Base-by-base conservation (phyloP, 495 filamentous ascomycete species). In the Aspergillus conjunctus region DNA sequence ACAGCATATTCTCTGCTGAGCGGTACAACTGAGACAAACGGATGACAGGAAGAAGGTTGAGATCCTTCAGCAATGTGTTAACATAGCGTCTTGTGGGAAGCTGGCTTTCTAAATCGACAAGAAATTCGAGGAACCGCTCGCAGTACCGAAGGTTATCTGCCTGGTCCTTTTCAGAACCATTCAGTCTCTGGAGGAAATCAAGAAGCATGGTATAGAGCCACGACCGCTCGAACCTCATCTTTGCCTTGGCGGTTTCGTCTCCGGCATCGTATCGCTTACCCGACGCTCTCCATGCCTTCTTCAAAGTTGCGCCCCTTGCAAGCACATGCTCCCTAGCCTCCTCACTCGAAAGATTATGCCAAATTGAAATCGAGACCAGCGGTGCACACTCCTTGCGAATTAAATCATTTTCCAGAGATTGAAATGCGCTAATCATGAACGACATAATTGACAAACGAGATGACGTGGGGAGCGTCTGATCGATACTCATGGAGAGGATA, bases 341-440 rank as follows among this genome's bases (percentile, higher is more conserved):
- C 18, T 89, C 86, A 60, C 83, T 90, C 20, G 89, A 89, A 31
- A 99, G 75, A 66, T 96, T 93, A 65, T 97, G 90, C 94, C 94
- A 98, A 66, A 95, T 90, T 1, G 91, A 89, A 64, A 99, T 96
- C 0, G 91, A 92, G 44, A 99, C 93, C 41, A 99, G 79, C 11
- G 94, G 91, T 44, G 92, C 95, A 75, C 93, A 97, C 78, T 99
- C 93, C 69, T 96, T 98, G 50, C 94, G 84, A 31, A 98, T 89
- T 51, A 97, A 81, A 20, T 81, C 82, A 73, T 88, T 96, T 66
- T 99, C 94, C 17, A 98, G 83, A 21, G 92, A 97, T 74, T 97
- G 92, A 72, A 97, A 98, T 54, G 93, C 91, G 64, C 87, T 85
- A 55, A 96, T 92, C 58, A 97, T 83, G 72, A 96, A 97, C 14